phyloP scores from a whole-genome alignment of 2,329 filamentous ascomycete species.

The Pseudopyricularia cyperi region DNA sequence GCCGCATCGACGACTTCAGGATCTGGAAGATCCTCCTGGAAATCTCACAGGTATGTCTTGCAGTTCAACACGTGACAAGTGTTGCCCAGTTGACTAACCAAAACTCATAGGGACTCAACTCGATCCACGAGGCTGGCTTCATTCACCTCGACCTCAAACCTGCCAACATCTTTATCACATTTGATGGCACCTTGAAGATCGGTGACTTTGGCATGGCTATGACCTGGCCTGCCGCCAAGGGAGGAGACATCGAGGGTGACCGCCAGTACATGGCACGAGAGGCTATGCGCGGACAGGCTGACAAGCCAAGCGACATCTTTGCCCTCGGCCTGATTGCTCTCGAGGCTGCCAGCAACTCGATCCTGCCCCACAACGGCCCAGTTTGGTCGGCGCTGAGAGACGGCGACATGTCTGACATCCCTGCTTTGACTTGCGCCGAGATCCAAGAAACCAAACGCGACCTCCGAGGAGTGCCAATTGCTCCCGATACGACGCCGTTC shows the following conservation, averaged over 20 bases:
- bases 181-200: conserved; percentile 72
- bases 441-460: not conserved
- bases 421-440: conserved; percentile 69
- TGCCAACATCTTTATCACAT: conserved; percentile 71
- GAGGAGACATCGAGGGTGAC: conserved; percentile 84
- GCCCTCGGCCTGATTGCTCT: conserved; percentile 88
- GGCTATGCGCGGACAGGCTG: conserved; percentile 72
- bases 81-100: not conserved
- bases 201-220: conserved; percentile 78
- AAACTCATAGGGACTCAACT: conserved; percentile 60
- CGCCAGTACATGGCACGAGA: conserved; percentile 94
- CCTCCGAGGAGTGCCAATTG: not conserved
- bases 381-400: conserved; percentile 84
- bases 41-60: conserved; percentile 50
- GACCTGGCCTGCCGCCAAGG: conserved; percentile 59
- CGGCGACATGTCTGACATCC: conserved; percentile 80
- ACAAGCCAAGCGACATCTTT: conserved; percentile 88
- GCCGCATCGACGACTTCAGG: conserved; percentile 86
- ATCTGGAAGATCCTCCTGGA: conserved; percentile 98
- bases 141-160: conserved; percentile 80
- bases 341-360: conserved; percentile 87
- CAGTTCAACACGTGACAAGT: conserved; percentile 18
- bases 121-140: conserved; percentile 80
- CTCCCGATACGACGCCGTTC: not conserved
- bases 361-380: conserved; percentile 82